These are phyloP conservation scores for Dryas octopetala DNA, from an alignment of 306 rosid genomes.

Conservation along the genomic window DNA sequence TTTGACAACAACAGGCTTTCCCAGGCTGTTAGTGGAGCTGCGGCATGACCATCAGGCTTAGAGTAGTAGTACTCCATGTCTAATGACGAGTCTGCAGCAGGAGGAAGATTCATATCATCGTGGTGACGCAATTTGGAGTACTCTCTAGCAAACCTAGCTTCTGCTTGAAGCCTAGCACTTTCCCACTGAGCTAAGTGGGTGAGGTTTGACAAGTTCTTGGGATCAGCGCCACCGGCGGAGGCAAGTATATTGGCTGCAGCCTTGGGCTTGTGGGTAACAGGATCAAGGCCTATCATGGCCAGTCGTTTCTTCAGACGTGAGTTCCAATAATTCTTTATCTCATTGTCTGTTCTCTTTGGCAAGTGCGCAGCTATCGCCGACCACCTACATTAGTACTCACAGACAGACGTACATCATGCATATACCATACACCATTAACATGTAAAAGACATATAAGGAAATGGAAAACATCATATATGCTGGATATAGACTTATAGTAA, in stretches of 20 bases:
- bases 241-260: not conserved
- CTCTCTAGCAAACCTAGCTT: slow-evolving; percentile 20
- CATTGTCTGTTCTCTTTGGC: slow-evolving; percentile 27
- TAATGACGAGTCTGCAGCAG: too few relatives aligned
- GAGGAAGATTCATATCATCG: too few relatives aligned
- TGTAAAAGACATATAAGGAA: too few relatives aligned
- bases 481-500: too few relatives aligned
- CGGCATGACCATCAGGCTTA: too few relatives aligned
- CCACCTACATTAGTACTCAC: slow-evolving; percentile 13
- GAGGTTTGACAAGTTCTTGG: slow-evolving; percentile 10
- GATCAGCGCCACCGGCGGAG: slow-evolving; percentile 6
- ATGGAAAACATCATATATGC: too few relatives aligned
- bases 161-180: slow-evolving; percentile 25
- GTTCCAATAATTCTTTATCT: slow-evolving; percentile 31
- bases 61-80: not conserved
- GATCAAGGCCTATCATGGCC: slow-evolving; percentile 22
- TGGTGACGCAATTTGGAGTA: not conserved
- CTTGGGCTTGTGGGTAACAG: slow-evolving; percentile 26
- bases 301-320: slow-evolving; percentile 23
- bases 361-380: slow-evolving; percentile 26
- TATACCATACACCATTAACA: too few relatives aligned
- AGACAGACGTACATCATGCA: too few relatives aligned
- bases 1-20: not conserved
- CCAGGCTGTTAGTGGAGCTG: slow-evolving; percentile 12
- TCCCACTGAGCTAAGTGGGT: slow-evolving; percentile 36